Evolutionary conservation across 164 flowering plant genomes (phyloP).

Genomic region (Euptelea pleiosperma): DNA sequence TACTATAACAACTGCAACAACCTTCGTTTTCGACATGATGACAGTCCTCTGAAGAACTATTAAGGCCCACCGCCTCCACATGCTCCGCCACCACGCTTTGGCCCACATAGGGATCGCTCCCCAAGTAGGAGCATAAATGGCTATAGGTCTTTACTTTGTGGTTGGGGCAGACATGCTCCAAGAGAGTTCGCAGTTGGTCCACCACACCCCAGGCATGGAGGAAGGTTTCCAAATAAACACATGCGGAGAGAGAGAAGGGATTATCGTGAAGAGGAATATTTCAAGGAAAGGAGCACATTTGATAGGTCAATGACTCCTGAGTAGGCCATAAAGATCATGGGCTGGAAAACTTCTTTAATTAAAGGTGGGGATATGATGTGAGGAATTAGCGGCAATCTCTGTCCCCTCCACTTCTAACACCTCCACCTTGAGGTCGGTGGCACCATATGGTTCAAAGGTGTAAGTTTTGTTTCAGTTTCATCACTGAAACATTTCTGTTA

Average conservation of each 20-base stretch:
- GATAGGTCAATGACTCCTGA: conserved; percentile 45
- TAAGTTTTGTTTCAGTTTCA: too few species aligned
- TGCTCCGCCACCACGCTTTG: conserved; percentile 45
- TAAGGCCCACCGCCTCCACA: conserved; percentile 44
- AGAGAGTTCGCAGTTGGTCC: conserved; percentile 45
- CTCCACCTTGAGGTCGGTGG: conserved; percentile 46
- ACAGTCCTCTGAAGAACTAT: conserved; percentile 57
- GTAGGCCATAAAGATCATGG: conserved; percentile 47
- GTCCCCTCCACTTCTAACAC: conserved; percentile 41
- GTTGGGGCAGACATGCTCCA: conserved; percentile 51
- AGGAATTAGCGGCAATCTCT: conserved; percentile 16
- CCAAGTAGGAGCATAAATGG: conserved; percentile 57
- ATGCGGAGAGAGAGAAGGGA: conserved; percentile 44
- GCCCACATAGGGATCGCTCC: conserved; percentile 47
- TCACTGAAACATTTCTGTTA: too few species aligned
- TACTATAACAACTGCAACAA: conserved; percentile 68
- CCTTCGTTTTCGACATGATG: conserved; percentile 38
- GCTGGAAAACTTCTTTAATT: conserved; percentile 39
- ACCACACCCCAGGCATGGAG: conserved; percentile 48
- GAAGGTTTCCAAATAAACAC: conserved; percentile 50
- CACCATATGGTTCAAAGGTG: too few species aligned
- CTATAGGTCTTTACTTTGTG: conserved; percentile 66
- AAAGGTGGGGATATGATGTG: conserved; percentile 48
- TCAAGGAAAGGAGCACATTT: conserved; percentile 45
- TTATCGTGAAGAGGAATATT: conserved; percentile 41